Evolutionary conservation across 257 asterid species (phyloP).

Genomic region (Gardenia jasminoides): DNA sequence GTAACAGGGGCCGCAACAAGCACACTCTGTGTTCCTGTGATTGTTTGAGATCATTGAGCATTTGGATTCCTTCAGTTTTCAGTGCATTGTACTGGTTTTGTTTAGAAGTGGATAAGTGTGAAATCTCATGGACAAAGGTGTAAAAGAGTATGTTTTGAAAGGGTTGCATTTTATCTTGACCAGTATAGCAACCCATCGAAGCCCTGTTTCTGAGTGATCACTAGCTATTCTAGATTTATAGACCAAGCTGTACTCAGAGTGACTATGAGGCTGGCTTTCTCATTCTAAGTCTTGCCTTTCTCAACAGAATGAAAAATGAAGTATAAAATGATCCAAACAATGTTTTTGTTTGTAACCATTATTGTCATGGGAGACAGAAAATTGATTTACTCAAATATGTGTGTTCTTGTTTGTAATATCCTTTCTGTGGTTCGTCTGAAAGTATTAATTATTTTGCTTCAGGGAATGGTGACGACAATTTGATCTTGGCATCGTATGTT

Average conservation of each 20-base stretch:
- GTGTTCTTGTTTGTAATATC: background rate
- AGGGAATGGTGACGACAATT: slow-evolving; percentile 78
- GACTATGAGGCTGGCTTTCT: background rate
- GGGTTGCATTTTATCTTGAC: too few species aligned
- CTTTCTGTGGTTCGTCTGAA: slow-evolving; percentile 6
- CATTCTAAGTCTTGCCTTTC: background rate
- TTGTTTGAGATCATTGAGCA: too few species aligned
- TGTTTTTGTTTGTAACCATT: background rate
- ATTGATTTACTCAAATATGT: background rate
- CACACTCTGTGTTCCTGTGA: too few species aligned
- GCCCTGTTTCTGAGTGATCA: background rate
- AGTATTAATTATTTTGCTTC: slow-evolving; percentile 24
- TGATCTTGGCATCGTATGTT: slow-evolving; percentile 63
- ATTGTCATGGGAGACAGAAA: background rate
- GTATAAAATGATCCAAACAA: background rate
- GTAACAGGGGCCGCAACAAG: too few species aligned
- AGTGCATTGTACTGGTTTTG: too few species aligned
- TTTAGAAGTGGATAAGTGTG: too few species aligned
- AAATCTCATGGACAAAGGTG: too few species aligned
- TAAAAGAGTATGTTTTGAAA: too few species aligned
- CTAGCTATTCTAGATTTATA: background rate
- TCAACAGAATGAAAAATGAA: background rate
- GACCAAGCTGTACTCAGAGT: background rate
- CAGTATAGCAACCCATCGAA: too few species aligned
- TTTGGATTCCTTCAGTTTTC: too few species aligned